phyloP scores from a whole-genome alignment of 192 early-diverging fungal genomes.

The Cladochytrium replicatum region DNA sequence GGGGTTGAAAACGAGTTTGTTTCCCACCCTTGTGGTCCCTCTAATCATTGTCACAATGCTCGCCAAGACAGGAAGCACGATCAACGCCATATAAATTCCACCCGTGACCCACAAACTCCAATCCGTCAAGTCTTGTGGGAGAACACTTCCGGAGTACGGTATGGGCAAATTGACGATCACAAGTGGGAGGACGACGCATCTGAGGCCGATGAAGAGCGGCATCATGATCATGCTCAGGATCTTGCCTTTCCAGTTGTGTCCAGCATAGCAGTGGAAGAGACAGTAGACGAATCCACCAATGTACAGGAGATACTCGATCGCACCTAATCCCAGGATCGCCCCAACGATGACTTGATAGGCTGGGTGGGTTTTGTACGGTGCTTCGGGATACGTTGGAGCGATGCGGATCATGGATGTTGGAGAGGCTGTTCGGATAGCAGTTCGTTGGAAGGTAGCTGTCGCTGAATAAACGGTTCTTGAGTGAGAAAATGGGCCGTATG shows the following conservation, averaged over 20 bases:
- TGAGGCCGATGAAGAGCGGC: constrained; percentile 3
- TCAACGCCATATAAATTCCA: constrained; percentile 4
- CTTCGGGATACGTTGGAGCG: too few species aligned
- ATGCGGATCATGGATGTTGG: too few species aligned
- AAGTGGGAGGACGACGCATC: constrained; percentile 3
- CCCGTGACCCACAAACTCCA: constrained; percentile 3
- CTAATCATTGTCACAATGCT: not conserved
- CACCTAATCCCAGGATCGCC: too few species aligned
- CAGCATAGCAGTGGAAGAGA: constrained; percentile 7
- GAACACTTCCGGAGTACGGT: not conserved
- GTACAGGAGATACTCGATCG: constrained; percentile 15
- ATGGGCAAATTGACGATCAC: constrained; percentile 2
- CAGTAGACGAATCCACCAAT: constrained; percentile 11
- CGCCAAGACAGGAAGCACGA: constrained; percentile 6
- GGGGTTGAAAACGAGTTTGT: not conserved
- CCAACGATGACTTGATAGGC: too few species aligned
- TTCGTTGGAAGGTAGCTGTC: too few species aligned
- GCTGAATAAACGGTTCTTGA: too few species aligned
- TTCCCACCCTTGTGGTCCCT: not conserved
- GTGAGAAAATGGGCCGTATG: too few species aligned
- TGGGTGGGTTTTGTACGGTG: too few species aligned
- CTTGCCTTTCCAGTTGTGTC: not conserved
- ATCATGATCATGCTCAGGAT: constrained; percentile 2
- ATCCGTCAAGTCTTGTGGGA: not conserved
- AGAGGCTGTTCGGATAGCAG: too few species aligned